phyloP scores from a whole-genome alignment of 1,139 yeast species.

The Scheffersomyces illinoinensis region DNA sequence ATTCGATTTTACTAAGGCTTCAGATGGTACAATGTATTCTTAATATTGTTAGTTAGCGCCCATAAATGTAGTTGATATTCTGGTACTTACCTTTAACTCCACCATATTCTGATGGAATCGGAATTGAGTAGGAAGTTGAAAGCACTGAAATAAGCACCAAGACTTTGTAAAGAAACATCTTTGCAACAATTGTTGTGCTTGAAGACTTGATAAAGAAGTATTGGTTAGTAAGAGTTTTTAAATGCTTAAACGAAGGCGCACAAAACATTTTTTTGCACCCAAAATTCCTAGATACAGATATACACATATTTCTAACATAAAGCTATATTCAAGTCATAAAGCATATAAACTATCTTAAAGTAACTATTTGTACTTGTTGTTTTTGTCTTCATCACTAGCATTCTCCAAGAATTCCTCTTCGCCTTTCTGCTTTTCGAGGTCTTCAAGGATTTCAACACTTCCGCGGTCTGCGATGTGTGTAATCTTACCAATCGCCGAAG shows the following conservation, averaged over 20 bases:
- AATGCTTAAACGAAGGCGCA: background rate
- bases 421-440: slow-evolving; percentile 3
- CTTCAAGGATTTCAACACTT: slow-evolving; percentile 6
- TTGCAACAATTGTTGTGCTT: background rate
- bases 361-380: background rate
- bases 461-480: slow-evolving; percentile 6
- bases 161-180: background rate
- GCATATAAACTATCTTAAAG: background rate
- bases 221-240: background rate
- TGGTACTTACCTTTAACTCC: background rate
- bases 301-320: background rate
- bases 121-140: background rate
- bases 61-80: background rate
- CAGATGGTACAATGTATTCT: background rate
- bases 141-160: background rate
- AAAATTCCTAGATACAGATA: background rate
- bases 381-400: slow-evolving; percentile 3
- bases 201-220: background rate
- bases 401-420: slow-evolving; percentile 9
- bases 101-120: background rate
- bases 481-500: slow-evolving; percentile 21
- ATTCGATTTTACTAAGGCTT: background rate
- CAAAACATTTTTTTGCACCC: background rate
- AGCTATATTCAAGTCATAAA: background rate
- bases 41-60: background rate